Percentiles rank a stretch among this genome's conserved stretches.
These are phyloP conservation scores for Heterobasidion parviporum DNA, from an alignment of 1,284 basidiomycete species.

Conservation along the genomic window DNA sequence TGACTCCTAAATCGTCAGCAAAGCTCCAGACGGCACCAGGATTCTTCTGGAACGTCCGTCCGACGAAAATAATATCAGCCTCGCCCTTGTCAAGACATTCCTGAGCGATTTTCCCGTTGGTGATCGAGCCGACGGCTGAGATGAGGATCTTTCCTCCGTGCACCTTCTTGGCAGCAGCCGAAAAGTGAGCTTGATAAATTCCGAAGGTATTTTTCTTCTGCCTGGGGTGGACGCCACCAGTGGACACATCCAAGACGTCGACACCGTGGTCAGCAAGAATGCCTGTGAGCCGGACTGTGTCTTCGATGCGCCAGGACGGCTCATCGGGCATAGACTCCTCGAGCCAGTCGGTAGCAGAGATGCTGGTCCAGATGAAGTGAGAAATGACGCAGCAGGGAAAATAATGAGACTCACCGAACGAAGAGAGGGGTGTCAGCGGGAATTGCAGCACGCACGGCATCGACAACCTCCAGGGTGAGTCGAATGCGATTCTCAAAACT, in stretches of 20 bases:
- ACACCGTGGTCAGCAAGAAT: constrained; percentile 46
- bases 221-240: constrained; percentile 38
- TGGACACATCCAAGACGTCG: constrained; percentile 50
- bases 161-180: constrained; percentile 40
- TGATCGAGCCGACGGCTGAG: constrained; percentile 57
- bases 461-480: constrained; percentile 37
- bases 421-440: constrained; percentile 37
- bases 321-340: constrained; percentile 35
- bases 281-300: constrained; percentile 39
- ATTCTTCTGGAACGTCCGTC: constrained; percentile 51
- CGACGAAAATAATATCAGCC: constrained; percentile 38
- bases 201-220: constrained; percentile 17
- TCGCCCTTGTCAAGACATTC: constrained; percentile 41
- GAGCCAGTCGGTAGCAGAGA: constrained; percentile 52
- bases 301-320: constrained; percentile 44
- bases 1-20: neutral
- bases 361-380: constrained; percentile 19
- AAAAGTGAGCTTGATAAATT: constrained; percentile 41
- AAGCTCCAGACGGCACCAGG: constrained; percentile 23
- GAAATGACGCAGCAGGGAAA: constrained; percentile 23
- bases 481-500: constrained; percentile 44
- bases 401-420: constrained; percentile 35
- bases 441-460: constrained; percentile 31
- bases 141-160: constrained; percentile 34
- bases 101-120: constrained; percentile 49